phyloP scores from a whole-genome alignment of 768 basidiomycete genomes.

The Hydnomerulius pinastri region DNA sequence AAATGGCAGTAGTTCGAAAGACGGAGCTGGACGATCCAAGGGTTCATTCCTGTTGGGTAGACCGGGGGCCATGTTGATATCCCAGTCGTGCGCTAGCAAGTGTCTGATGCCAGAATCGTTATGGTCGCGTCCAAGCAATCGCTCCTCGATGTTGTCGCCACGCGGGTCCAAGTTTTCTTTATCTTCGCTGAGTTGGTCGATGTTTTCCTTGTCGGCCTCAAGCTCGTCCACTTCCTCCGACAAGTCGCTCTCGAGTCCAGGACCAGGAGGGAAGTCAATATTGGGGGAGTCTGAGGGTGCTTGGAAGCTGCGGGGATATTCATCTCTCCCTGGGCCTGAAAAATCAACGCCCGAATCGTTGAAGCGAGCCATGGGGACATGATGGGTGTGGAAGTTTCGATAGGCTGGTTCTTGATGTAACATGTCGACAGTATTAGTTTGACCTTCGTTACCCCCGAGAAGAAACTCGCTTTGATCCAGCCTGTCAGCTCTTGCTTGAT shows the following conservation, averaged over 20 bases:
- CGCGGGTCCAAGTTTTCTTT: constrained; percentile 18
- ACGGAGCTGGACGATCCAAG: constrained; percentile 20
- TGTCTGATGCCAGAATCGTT: constrained; percentile 4
- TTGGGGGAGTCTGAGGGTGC: constrained; percentile 1
- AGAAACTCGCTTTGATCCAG: not conserved
- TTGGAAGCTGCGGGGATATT: not conserved
- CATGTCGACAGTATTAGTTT: too few species aligned
- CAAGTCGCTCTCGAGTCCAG: constrained; percentile 11
- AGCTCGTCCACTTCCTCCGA: not conserved
- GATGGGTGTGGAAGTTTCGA: not conserved
- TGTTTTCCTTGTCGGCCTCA: constrained; percentile 16
- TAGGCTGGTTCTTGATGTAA: too few species aligned
- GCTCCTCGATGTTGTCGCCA: not conserved
- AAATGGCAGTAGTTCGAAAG: constrained; percentile 29
- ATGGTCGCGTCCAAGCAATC: not conserved
- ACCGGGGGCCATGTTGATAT: not conserved
- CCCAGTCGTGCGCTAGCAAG: constrained; percentile 4
- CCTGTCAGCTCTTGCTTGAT: not conserved
- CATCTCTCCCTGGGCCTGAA: constrained; percentile 7
- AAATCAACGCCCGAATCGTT: constrained; percentile 18
- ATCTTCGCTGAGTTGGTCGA: constrained; percentile 11
- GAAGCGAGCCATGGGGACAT: constrained; percentile 6
- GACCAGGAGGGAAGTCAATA: not conserved
- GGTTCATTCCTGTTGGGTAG: constrained; percentile 20
- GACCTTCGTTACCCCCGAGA: not conserved